Conservation (phyloP, 2,329 filamentous ascomycete species). For the Beauveria brongniartii region DNA sequence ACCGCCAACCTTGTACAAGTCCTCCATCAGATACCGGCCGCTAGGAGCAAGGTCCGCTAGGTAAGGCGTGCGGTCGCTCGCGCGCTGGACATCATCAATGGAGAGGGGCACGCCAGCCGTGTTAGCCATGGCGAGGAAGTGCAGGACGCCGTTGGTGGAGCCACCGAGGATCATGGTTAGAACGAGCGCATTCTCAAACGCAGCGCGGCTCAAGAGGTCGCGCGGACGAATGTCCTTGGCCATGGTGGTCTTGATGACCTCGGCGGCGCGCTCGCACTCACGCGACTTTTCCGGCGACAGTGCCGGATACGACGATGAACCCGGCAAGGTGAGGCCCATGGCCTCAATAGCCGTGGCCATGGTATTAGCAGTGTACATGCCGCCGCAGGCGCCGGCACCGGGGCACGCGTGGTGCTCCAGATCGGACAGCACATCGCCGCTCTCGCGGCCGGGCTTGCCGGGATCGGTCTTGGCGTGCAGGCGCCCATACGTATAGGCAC, state of each 20-base stretch:
- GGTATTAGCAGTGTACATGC: constrained; percentile 82
- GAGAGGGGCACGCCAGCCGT: constrained; percentile 70
- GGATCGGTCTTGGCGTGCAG: constrained; percentile 61
- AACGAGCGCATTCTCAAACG: constrained; percentile 83
- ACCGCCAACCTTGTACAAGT: constrained; percentile 78
- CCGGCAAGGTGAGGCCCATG: constrained; percentile 72
- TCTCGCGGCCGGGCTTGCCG: constrained; percentile 55
- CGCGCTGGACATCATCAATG: constrained; percentile 74
- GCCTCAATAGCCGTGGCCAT: constrained; percentile 79
- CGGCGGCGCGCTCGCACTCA: constrained; percentile 74
- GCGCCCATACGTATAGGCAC: constrained; percentile 70
- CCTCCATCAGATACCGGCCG: constrained; percentile 80
- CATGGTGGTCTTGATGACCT: constrained; percentile 72
- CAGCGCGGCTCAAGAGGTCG: constrained; percentile 68
- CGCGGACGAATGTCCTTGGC: constrained; percentile 73
- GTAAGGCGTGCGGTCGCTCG: constrained; percentile 76
- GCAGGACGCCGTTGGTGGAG: constrained; percentile 80
- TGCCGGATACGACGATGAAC: constrained; percentile 77
- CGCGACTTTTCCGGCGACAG: constrained; percentile 75
- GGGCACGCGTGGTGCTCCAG: constrained; percentile 68
- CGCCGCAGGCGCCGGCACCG: constrained; percentile 53
- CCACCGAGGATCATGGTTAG: constrained; percentile 90
- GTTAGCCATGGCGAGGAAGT: constrained; percentile 85
- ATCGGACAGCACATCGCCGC: constrained; percentile 75
- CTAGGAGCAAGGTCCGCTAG: constrained; percentile 79